These are phyloP conservation scores for Huiozyma naganishii DNA, from an alignment of 805 yeast species.

Conservation along the genomic window DNA sequence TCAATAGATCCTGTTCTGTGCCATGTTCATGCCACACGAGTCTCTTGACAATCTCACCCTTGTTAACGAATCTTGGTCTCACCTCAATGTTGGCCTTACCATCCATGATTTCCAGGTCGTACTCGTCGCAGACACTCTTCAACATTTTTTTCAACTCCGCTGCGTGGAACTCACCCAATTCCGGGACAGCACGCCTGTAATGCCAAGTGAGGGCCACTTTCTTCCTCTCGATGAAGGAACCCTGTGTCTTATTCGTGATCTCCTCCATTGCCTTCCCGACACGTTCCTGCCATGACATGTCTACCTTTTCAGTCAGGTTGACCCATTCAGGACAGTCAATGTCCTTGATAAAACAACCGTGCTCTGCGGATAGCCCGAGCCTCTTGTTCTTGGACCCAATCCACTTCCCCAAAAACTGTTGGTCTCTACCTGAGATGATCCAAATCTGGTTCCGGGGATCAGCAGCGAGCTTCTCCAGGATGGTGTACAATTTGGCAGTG, in stretches of 20 bases:
- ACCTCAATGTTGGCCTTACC: constrained; percentile 98
- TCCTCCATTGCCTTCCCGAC: constrained; percentile 64
- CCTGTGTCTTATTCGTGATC: constrained; percentile 84
- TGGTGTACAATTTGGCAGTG: constrained; percentile 52
- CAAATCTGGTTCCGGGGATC: constrained; percentile 84
- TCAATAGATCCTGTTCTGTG: constrained; percentile 34
- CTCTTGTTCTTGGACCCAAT: constrained; percentile 52
- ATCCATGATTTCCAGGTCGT: constrained; percentile 88
- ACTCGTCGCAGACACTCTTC: constrained; percentile 47
- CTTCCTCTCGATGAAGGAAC: constrained; percentile 75
- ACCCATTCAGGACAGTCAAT: constrained; percentile 62
- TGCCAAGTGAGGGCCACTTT: constrained; percentile 97
- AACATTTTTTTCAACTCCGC: constrained; percentile 57
- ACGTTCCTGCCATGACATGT: constrained; percentile 90
- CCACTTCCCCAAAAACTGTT: constrained; percentile 79
- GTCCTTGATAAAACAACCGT: constrained; percentile 87
- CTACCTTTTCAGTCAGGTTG: constrained; percentile 69
- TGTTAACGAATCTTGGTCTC: constrained; percentile 88
- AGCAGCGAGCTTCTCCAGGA: constrained; percentile 47
- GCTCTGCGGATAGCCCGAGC: constrained; percentile 89
- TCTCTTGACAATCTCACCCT: constrained; percentile 89
- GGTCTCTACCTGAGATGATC: constrained; percentile 95
- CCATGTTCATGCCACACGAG: constrained; percentile 61
- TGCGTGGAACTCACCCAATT: constrained; percentile 81
- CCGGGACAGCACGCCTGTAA: constrained; percentile 90